Conservation (phyloP, 768 basidiomycete species). For the Amanita exitialis region DNA sequence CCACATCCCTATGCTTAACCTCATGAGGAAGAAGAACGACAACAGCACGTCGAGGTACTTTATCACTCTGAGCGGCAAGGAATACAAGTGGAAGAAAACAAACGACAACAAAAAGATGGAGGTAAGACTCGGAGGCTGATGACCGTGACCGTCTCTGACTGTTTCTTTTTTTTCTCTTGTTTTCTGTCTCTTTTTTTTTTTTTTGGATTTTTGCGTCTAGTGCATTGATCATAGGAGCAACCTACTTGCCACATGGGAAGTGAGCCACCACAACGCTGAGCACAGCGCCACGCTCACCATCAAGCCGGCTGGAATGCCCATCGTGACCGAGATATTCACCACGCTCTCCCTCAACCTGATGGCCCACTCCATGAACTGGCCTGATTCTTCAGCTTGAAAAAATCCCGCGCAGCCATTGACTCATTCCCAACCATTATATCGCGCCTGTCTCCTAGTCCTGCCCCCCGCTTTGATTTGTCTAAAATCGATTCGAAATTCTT, state of each 20-base stretch:
- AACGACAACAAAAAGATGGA: slow-evolving; percentile 38
- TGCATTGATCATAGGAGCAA: slow-evolving; percentile 45
- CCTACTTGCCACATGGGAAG: slow-evolving; percentile 58
- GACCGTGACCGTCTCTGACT: background rate
- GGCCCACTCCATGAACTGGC: slow-evolving; percentile 51
- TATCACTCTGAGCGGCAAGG: slow-evolving; percentile 53
- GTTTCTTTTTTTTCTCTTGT: background rate
- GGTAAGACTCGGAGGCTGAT: slow-evolving; percentile 27
- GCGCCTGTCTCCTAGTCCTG: no score
- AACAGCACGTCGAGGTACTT: slow-evolving; percentile 71
- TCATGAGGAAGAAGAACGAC: slow-evolving; percentile 47
- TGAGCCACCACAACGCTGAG: slow-evolving; percentile 43
- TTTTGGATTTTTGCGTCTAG: slow-evolving; percentile 23
- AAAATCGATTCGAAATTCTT: no score
- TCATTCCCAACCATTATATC: no score
- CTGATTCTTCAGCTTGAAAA: background rate
- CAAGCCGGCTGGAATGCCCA: slow-evolving; percentile 41
- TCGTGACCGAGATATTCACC: slow-evolving; percentile 72
- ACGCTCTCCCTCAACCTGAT: slow-evolving; percentile 69
- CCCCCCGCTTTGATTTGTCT: no score
- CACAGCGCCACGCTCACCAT: slow-evolving; percentile 54
- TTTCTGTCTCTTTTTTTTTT: background rate
- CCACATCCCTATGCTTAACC: slow-evolving; percentile 44
- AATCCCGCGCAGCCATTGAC: background rate
- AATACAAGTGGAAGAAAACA: slow-evolving; percentile 66